Evolutionary conservation across 2,329 filamentous ascomycete genomes (phyloP), one percentile per base, ranked within the genome.

Genomic region (Ambrosiella xylebori): DNA sequence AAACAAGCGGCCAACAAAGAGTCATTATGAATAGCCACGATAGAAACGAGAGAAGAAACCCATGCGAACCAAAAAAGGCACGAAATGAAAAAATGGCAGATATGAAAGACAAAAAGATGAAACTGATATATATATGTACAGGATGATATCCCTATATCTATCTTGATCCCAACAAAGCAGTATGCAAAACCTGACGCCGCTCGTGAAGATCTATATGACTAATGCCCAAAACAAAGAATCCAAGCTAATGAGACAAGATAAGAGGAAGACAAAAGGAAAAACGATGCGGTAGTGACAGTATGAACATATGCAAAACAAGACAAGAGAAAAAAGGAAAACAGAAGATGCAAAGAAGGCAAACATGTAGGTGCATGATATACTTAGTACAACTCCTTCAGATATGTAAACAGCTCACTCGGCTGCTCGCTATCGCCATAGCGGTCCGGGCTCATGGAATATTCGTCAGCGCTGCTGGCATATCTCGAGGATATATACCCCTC

Each of bases 401-500:
- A 58, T 27, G 39, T 57, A 35, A 58, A 61, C 52, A 58, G 27
- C 38, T 61, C 59, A 3, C 56, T 40, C 44, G 53, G 49, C 15
- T 36, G 36, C 39, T 59, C 52, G 1, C n/a, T 49, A 17, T n/a
- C 35, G 9, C 56, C 51, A 37, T 60, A 39, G 3, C 19, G 9
- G 38, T 58, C 59, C 12, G 51, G 56, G 13, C 56, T 53, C 38
- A 52, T 51, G 27, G 7, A 41, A 44, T 57, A 57, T 4, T 56
- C 58, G 35, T 47, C 47, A 5, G 59, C 59, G 15, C 52, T 50
- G 7, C 35, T 47, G 8, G 55, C 58, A 17, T 57, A 57, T 9
- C 66, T 53, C 40, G 70, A 62, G 1, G 65, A 67, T 3, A 71
- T 66, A 53, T 71, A 72, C 40, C 67, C 67, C 59, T 73, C 69